A percentile compares a stretch with the other conserved stretches of the same genome.
phyloP scores from a whole-genome alignment of 2,329 filamentous ascomycete genomes.

The Fonsecaea monophora region DNA sequence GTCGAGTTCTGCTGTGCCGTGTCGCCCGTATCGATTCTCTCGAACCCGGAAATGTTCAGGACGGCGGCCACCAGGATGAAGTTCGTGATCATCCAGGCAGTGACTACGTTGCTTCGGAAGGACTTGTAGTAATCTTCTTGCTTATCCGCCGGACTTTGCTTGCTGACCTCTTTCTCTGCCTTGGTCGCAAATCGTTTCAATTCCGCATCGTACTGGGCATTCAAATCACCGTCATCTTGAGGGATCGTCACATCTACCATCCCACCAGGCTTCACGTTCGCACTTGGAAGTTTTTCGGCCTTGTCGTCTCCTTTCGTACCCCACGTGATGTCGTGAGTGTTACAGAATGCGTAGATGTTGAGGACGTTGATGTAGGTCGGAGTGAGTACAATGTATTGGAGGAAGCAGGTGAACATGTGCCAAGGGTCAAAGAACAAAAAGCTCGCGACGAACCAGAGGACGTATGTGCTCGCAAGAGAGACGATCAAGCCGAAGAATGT shows the following conservation, averaged over 20 bases:
- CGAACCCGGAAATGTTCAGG: conserved; percentile 81
- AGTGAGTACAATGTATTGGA: conserved; percentile 93
- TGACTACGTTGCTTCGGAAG: conserved; percentile 87
- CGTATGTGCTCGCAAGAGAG: conserved; percentile 87
- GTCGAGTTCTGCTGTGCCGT: conserved; percentile 63
- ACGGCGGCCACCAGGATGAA: conserved; percentile 87
- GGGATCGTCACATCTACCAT: conserved; percentile 88
- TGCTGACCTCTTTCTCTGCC: conserved; percentile 68
- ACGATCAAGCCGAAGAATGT: conserved; percentile 94
- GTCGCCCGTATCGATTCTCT: conserved; percentile 61
- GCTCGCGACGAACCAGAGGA: conserved; percentile 89
- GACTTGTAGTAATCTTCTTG: conserved; percentile 99
- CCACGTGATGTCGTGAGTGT: conserved; percentile 97
- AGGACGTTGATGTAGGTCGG: conserved; percentile 98
- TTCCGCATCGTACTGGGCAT: conserved; percentile 92
- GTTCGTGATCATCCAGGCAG: conserved; percentile 97
- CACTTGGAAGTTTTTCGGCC: conserved; percentile 84
- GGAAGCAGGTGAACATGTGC: conserved; percentile 96
- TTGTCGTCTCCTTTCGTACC: conserved; percentile 98
- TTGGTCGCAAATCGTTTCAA: conserved; percentile 76
- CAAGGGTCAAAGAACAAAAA: conserved; percentile 97
- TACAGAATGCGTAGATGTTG: conserved; percentile 99
- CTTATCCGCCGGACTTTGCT: conserved; percentile 67
- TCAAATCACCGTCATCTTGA: conserved; percentile 91
- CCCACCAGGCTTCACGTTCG: conserved; percentile 88